Conservation (phyloP, 495 filamentous ascomycete genomes). For the Filosporella fistucella region DNA sequence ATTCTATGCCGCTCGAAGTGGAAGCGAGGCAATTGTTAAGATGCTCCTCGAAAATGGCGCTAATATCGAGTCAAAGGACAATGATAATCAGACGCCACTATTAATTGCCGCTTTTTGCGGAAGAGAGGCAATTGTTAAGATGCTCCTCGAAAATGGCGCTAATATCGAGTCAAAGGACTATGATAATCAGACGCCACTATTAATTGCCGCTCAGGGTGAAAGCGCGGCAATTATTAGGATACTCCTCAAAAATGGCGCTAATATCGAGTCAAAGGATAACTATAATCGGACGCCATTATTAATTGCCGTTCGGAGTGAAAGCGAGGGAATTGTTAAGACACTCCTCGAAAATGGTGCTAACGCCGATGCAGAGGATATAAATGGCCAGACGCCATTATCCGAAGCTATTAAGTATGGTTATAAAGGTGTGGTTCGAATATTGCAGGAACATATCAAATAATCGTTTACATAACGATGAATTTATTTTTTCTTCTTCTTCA, state of each 20-base stretch:
- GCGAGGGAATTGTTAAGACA: too few species aligned
- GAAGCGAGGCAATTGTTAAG: not conserved
- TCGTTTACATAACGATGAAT: too few species aligned
- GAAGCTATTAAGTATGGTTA: conserved; percentile 9
- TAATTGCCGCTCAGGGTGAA: not conserved
- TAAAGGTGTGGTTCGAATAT: not conserved
- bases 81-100: conserved; percentile 20
- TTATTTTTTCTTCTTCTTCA: too few species aligned
- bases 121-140: conserved; percentile 13
- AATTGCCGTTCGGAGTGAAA: too few species aligned
- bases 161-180: not conserved
- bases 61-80: not conserved
- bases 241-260: conserved; percentile 5
- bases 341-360: conserved; percentile 7
- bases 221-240: not conserved
- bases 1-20: not conserved
- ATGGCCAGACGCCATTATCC: conserved; percentile 3
- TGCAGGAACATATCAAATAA: not conserved
- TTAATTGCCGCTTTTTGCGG: conserved; percentile 24
- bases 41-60: not conserved
- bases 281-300: conserved; percentile 3
- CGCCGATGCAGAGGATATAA: not conserved
- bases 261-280: not conserved
- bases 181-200: conserved; percentile 4
- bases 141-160: conserved; percentile 19